phyloP scores from a whole-genome alignment of 2,329 filamentous ascomycete genomes.

The Phialocephala subalpina region DNA sequence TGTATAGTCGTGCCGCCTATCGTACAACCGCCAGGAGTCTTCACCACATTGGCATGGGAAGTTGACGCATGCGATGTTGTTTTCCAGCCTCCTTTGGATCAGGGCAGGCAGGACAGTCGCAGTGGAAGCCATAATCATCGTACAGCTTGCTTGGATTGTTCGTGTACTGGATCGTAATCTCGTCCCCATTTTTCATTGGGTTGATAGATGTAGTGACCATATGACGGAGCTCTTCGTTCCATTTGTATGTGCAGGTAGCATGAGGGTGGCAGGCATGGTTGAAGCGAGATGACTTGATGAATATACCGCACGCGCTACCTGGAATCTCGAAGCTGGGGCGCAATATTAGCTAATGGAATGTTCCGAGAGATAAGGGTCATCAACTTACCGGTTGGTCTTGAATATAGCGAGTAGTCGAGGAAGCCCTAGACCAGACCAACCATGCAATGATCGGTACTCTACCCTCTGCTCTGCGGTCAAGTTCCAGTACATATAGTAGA shows the following conservation, averaged over 20 bases:
- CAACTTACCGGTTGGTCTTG: slow-evolving; percentile 41
- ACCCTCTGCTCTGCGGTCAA: slow-evolving; percentile 32
- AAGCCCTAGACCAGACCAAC: slow-evolving; percentile 25
- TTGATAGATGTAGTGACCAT: slow-evolving; percentile 52
- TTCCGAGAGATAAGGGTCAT: not conserved
- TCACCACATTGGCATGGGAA: slow-evolving; percentile 7
- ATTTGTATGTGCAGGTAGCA: slow-evolving; percentile 52
- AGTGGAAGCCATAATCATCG: slow-evolving; percentile 59
- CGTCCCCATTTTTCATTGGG: slow-evolving; percentile 52
- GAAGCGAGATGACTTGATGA: slow-evolving; percentile 61
- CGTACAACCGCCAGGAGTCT: slow-evolving; percentile 6
- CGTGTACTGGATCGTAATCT: slow-evolving; percentile 62
- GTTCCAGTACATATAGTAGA: slow-evolving; percentile 32
- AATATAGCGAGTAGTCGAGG: slow-evolving; percentile 37
- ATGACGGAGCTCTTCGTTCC: slow-evolving; percentile 41
- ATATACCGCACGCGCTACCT: slow-evolving; percentile 48
- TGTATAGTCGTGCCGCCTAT: not conserved
- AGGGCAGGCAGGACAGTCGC: slow-evolving; percentile 57
- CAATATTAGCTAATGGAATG: not conserved
- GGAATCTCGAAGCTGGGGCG: slow-evolving; percentile 31
- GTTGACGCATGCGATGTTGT: slow-evolving; percentile 11
- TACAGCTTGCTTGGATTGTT: slow-evolving; percentile 49
- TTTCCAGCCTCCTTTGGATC: not conserved
- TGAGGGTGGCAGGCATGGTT: slow-evolving; percentile 63
- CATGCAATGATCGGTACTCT: slow-evolving; percentile 33